phyloP scores from a whole-genome alignment of 768 basidiomycete genomes.

The Mycena maculata region DNA sequence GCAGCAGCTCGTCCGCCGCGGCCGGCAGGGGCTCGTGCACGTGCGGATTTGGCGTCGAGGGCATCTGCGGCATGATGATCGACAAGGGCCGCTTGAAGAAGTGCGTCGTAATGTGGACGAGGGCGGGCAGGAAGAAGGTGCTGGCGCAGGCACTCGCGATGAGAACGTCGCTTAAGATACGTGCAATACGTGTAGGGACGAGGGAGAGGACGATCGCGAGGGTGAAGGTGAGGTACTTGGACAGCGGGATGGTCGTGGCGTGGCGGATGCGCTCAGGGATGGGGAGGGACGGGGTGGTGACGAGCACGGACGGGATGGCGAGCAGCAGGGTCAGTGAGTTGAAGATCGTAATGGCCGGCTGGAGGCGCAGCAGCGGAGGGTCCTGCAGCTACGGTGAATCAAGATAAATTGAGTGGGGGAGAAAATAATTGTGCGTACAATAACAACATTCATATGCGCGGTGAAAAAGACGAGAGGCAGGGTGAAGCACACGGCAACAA shows the following conservation, averaged over 20 bases:
- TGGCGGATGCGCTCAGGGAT: constrained; percentile 57
- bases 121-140: constrained; percentile 77
- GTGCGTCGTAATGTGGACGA: constrained; percentile 85
- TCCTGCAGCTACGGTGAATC: constrained; percentile 42
- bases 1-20: constrained; percentile 75
- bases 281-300: constrained; percentile 66
- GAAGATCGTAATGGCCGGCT: constrained; percentile 54
- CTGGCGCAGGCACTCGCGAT: constrained; percentile 64
- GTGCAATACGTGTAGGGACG: constrained; percentile 51
- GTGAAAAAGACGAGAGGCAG: constrained; percentile 70
- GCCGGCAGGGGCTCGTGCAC: constrained; percentile 30
- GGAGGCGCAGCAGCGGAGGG: constrained; percentile 39
- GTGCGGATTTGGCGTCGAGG: constrained; percentile 48
- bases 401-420: constrained; percentile 19
- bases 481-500: constrained; percentile 60
- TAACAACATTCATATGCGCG: constrained; percentile 54
- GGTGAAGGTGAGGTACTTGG: constrained; percentile 55
- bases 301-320: constrained; percentile 68
- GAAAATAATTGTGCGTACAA: constrained; percentile 25
- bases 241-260: constrained; percentile 56
- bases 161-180: constrained; percentile 59
- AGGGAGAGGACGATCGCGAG: constrained; percentile 59
- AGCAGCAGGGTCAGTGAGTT: constrained; percentile 65
- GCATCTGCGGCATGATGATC: constrained; percentile 73
- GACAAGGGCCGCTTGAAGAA: constrained; percentile 86